Evolutionary conservation across 768 basidiomycete species (phyloP).

Genomic region (Pulveroboletus frians): DNA sequence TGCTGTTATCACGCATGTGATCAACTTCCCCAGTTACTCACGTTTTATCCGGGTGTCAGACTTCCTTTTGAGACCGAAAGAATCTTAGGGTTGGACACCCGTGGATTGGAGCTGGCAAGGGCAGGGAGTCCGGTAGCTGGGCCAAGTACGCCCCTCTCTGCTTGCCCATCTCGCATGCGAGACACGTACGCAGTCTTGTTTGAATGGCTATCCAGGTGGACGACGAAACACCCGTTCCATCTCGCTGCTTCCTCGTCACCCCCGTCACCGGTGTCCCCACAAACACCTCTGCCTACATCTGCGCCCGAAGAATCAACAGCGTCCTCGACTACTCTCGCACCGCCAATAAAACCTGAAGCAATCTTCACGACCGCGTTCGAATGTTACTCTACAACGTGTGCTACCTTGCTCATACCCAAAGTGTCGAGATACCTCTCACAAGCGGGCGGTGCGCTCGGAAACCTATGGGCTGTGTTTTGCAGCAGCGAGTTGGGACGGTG

Average conservation of each 20-base stretch:
- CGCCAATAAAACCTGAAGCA: conserved; percentile 30
- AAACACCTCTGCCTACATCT: conserved; percentile 16
- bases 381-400: conserved; percentile 82
- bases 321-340: conserved; percentile 31
- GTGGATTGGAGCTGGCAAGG: conserved; percentile 67
- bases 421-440: conserved; percentile 71
- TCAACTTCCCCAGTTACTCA: conserved; percentile 76
- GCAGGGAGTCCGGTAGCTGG: conserved; percentile 69
- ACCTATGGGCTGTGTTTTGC: conserved; percentile 79
- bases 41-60: conserved; percentile 80
- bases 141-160: conserved; percentile 43
- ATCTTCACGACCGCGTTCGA: conserved; percentile 75
- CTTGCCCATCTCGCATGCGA: too few species aligned
- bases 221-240: conserved; percentile 63
- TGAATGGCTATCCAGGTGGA: conserved; percentile 44
- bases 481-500: conserved; percentile 65
- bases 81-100: conserved; percentile 72
- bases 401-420: conserved; percentile 80
- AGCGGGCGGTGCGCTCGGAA: conserved; percentile 71
- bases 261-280: conserved; percentile 31
- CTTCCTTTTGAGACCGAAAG: conserved; percentile 69
- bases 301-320: conserved; percentile 5
- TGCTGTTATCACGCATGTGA: conserved; percentile 75
- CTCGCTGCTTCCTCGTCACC: conserved; percentile 40
- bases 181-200: neutral